Evolutionary conservation across 345 rosid genomes (phyloP), one percentile per base, ranked within the genome.

Genomic region (Iberis pinnata): DNA sequence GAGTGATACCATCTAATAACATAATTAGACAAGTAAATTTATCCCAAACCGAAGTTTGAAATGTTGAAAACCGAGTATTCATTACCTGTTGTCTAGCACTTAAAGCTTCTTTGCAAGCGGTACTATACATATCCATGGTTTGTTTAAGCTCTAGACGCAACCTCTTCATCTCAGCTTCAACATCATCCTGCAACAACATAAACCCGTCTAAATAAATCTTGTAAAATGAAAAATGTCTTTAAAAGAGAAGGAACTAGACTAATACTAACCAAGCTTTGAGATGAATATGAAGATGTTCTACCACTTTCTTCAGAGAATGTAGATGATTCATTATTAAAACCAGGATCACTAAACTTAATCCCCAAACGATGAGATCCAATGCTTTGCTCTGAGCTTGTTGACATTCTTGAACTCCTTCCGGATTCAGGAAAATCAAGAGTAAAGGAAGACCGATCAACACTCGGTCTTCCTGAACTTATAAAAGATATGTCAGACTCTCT

Each of bases 81-180:
- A 29, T 14, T 65, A 84, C 98, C 84, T 81, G 76, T 58, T 92
- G 82, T 58, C 83, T 81, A 18, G 89, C 96, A 45, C 70, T 46
- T 25, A 92, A 75, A 32, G 98, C 95, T 80, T 85, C 95, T 69
- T 62, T 81, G 71, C 98, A 92, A 4, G 98, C 98, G 8, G 74
- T 76, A 25, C 80, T 80, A 60, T 88, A 92, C 75, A 92, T 64
- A 17, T 88, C 96, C 95, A 88, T 88, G 38, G 96, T 92, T 77
- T 83, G 86, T 76, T 85, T 92, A 42, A 92, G 63, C 81, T 92
- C 95, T 50, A 78, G 44, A 75, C 69, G 86, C 38, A 90, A 70
- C 71, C 96, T 75, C 72, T 76, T 84, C 92, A 90, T 84, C 60
- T 90, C 98, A 43, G 79, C 63, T 75, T 92, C 96, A 43, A 83